These are phyloP conservation scores for Scedosporium dehoogii DNA, from an alignment of 2,329 filamentous ascomycete species.

Conservation along the genomic window DNA sequence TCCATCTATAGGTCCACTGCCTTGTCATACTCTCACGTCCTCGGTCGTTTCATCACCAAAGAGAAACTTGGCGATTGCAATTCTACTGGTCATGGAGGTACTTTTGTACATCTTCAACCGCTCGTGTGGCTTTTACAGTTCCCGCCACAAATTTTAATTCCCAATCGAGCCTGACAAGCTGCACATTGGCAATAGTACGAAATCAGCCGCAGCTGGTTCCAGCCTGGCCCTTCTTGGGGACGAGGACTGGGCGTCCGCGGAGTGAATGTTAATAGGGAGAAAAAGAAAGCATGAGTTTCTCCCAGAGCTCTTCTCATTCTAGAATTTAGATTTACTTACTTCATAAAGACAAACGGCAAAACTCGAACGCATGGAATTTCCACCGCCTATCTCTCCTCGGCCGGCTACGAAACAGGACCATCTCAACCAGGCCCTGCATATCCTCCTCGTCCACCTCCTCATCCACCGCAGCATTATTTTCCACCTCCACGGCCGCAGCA, in stretches of 20 bases:
- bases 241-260: neutral
- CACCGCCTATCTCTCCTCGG: constrained; percentile 4
- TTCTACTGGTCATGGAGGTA: too few relatives aligned
- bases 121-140: too few relatives aligned
- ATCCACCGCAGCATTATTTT: neutral
- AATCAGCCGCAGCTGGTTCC: neutral
- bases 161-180: neutral
- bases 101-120: too few relatives aligned
- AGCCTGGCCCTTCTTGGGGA: neutral
- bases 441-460: neutral
- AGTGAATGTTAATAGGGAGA: neutral
- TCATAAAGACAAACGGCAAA: neutral
- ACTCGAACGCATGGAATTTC: neutral
- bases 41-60: too few relatives aligned
- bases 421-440: neutral
- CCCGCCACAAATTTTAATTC: too few relatives aligned
- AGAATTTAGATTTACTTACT: too few relatives aligned
- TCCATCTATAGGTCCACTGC: too few relatives aligned
- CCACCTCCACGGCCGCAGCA: neutral
- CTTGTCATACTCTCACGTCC: too few relatives aligned
- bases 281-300: too few relatives aligned
- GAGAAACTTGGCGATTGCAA: too few relatives aligned
- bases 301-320: neutral
- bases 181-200: neutral
- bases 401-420: neutral